Percentiles rank a stretch among this genome's conserved stretches.
These are phyloP conservation scores for Parasarocladium wereldwijsianum DNA, from an alignment of 2,329 filamentous ascomycete genomes.

Conservation along the genomic window DNA sequence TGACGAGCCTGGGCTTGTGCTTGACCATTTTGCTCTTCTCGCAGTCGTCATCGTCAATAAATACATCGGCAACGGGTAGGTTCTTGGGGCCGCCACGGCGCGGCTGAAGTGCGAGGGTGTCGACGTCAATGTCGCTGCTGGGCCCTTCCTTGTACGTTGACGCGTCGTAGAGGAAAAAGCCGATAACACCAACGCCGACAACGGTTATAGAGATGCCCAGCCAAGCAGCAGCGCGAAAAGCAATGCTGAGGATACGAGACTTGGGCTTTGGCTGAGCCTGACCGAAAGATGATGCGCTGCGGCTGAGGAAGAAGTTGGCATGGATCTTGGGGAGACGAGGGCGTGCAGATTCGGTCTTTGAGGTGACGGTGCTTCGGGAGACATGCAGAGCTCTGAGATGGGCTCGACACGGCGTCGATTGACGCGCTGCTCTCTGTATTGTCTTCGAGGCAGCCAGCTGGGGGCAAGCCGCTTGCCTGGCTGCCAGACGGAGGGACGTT, in stretches of 20 bases:
- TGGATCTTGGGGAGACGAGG: neutral
- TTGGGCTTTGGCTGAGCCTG: conserved; percentile 33
- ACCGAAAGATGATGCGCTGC: conserved; percentile 36
- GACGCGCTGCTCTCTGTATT: neutral
- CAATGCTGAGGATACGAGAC: conserved; percentile 38
- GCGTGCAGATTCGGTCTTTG: neutral
- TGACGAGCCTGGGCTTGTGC: conserved; percentile 83
- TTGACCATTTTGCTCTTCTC: conserved; percentile 55
- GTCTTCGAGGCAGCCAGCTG: too few species aligned
- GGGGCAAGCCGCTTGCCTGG: neutral
- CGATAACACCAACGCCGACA: conserved; percentile 53
- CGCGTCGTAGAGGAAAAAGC: conserved; percentile 89
- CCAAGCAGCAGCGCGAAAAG: conserved; percentile 49
- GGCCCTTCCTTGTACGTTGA: conserved; percentile 70
- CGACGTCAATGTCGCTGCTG: conserved; percentile 65
- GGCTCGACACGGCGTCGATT: neutral
- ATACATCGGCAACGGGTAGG: conserved; percentile 73
- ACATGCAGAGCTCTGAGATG: conserved; percentile 1
- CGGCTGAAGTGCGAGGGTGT: conserved; percentile 67
- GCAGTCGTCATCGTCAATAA: conserved; percentile 79
- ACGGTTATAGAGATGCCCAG: conserved; percentile 60
- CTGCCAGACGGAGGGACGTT: neutral
- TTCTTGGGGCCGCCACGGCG: conserved; percentile 85
- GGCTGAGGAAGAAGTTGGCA: conserved; percentile 12
- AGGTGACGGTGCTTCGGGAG: neutral